Conservation (phyloP, 768 basidiomycete species). For the Lactarius trivialis region DNA sequence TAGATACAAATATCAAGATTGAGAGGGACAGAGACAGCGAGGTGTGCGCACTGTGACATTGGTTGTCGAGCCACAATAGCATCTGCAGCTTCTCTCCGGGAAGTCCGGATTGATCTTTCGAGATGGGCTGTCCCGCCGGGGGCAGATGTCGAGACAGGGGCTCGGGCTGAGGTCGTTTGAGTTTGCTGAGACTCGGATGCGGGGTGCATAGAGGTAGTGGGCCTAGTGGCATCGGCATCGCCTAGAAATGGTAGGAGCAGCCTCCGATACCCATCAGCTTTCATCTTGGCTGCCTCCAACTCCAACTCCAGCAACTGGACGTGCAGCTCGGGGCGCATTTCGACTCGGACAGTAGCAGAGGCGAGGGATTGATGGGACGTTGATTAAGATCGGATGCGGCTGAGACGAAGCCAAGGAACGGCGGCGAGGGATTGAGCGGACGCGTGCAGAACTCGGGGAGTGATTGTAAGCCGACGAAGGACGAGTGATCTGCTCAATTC, state of each 20-base stretch:
- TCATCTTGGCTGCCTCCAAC: not conserved
- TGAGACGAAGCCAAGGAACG: conserved; percentile 93
- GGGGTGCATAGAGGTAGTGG: not conserved
- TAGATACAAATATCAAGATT: not conserved
- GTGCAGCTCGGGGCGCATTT: not conserved
- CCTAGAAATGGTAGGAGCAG: not conserved
- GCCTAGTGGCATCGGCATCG: not conserved
- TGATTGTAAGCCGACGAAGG: conserved; percentile 89
- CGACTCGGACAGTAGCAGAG: no score
- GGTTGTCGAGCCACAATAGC: not conserved
- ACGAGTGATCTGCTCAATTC: conserved; percentile 69
- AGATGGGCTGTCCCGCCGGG: no score
- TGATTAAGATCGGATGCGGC: conserved; percentile 46
- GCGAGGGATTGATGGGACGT: no score
- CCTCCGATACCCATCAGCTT: not conserved
- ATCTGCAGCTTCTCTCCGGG: not conserved
- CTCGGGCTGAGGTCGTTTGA: not conserved
- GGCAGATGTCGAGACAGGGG: no score
- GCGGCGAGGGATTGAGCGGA: conserved; percentile 93
- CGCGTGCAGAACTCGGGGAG: conserved; percentile 99
- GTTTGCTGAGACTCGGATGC: not conserved
- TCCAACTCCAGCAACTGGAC: not conserved
- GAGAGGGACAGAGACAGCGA: not conserved
- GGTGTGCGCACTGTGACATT: not conserved
- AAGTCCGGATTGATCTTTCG: not conserved